These are phyloP conservation scores for Schizophyllum commune DNA, from an alignment of 1,284 basidiomycete genomes.

Conservation along the genomic window DNA sequence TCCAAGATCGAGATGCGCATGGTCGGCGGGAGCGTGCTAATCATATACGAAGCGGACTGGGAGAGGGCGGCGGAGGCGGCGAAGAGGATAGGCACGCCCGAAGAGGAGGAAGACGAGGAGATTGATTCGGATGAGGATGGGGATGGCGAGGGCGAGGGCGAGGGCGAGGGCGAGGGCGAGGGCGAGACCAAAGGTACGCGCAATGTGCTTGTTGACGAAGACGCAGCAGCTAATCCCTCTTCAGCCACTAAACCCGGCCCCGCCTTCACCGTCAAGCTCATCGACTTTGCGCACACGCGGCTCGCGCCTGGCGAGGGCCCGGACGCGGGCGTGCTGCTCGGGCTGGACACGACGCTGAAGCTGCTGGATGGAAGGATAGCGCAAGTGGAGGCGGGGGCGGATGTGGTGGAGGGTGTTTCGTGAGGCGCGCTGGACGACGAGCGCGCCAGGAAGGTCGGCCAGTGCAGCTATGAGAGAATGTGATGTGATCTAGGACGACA, in stretches of 20 bases:
- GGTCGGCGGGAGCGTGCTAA: conserved; percentile 73
- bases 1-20: conserved; percentile 65
- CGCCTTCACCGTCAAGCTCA: conserved; percentile 68
- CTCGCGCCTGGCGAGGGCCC: conserved; percentile 66
- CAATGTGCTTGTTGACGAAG: conserved; percentile 19
- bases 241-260: conserved; percentile 9
- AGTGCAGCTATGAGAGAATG: too few relatives aligned
- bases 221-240: too few relatives aligned
- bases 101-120: conserved; percentile 28
- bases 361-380: conserved; percentile 51
- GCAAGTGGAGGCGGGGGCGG: conserved; percentile 13
- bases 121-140: conserved; percentile 30
- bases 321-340: conserved; percentile 71
- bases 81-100: conserved; percentile 21
- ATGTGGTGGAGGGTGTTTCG: conserved; percentile 3
- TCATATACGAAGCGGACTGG: conserved; percentile 76
- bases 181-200: too few relatives aligned
- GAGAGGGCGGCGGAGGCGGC: conserved; percentile 34
- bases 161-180: conserved; percentile 30
- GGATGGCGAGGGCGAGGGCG: conserved; percentile 27
- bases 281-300: conserved; percentile 91
- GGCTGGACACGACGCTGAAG: conserved; percentile 55
- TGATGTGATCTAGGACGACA: too few relatives aligned
- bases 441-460: too few relatives aligned
- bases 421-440: too few relatives aligned